Evolutionary conservation across 306 rosid genomes (phyloP), one percentile per base, ranked within the genome.

Genomic region (Hippophae gyantsensis): DNA sequence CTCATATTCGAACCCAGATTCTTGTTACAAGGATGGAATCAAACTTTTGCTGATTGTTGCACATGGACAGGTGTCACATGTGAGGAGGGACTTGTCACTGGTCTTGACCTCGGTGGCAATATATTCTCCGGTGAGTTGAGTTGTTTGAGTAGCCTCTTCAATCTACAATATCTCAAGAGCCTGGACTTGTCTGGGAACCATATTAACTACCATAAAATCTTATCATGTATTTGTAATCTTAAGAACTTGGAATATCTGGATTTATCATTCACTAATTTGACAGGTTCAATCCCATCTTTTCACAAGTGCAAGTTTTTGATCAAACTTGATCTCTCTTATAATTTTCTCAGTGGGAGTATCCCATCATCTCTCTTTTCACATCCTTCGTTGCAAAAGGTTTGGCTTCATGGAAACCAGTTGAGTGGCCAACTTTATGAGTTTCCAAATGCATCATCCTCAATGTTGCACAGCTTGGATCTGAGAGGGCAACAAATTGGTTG

Each of bases 401-500:
- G 18, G 0, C 66, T 74, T 3, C 7, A 14, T 9, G 0, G 48
- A 8, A 74, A 69, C 58, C 53, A 14, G 46, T 60, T 74, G 27
- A 53, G 41, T 2, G 69, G 75, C 2, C 52, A 48, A 45, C 23
- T 56, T 4, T 14, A 7, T 5, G 65, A 69, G 10, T 41, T 65
- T 26, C 0, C 53, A 10, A 13, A 56, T 0, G 6, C 38, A 14
- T 74, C 75, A 32, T 49, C 69, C 5, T 48, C 32, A 25, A 10
- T 6, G 0, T 44, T 72, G 42, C 11, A 71, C 10, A 54, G 10
- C 7, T 71, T 83, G 5, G 77, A 75, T 69, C 72, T 87, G 45
- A 61, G 77, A 1, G 62, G 62, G 11, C 56, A 87, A 87, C 42
- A 49, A 49, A 5, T 56, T 87, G 60, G 72, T 69, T 13, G 86